phyloP scores from a whole-genome alignment of 192 early-diverging fungal genomes.

The Tieghemiomyces parasiticus region DNA sequence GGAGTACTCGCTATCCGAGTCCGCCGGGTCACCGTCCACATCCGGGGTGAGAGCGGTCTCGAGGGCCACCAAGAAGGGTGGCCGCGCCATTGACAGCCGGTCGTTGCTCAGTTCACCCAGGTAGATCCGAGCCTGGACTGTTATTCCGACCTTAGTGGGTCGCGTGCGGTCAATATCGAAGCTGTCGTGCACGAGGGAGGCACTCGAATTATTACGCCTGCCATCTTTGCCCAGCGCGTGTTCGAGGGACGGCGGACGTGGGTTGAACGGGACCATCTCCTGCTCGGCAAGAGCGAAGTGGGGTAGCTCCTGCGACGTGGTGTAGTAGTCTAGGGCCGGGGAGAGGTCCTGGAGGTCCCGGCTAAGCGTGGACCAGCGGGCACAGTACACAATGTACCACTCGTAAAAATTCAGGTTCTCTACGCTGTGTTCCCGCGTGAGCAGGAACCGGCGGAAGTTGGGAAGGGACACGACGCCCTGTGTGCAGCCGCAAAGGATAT shows the following conservation, averaged over 20 bases:
- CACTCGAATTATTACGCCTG: background rate
- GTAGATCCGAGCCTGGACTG: conserved; percentile 4
- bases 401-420: conserved; percentile 11
- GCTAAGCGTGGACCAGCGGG: background rate
- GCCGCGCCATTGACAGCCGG: background rate
- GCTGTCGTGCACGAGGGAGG: conserved; percentile 8
- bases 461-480: background rate
- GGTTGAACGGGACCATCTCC: background rate
- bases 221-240: background rate
- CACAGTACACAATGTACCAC: conserved; percentile 10
- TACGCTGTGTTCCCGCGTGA: conserved; percentile 6
- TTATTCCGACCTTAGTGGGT: background rate
- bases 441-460: conserved; percentile 2
- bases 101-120: conserved; percentile 1
- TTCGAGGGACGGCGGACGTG: background rate
- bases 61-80: background rate
- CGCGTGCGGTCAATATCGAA: background rate
- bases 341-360: background rate
- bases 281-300: conserved; percentile 1
- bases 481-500: conserved; percentile 7
- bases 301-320: background rate
- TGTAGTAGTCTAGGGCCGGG: background rate
- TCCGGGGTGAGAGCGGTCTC: conserved; percentile 4
- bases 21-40: background rate
- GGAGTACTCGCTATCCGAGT: background rate